These are phyloP conservation scores for Crithidia mellificae DNA, from an alignment of 208 protist genomes.

Conservation along the genomic window DNA sequence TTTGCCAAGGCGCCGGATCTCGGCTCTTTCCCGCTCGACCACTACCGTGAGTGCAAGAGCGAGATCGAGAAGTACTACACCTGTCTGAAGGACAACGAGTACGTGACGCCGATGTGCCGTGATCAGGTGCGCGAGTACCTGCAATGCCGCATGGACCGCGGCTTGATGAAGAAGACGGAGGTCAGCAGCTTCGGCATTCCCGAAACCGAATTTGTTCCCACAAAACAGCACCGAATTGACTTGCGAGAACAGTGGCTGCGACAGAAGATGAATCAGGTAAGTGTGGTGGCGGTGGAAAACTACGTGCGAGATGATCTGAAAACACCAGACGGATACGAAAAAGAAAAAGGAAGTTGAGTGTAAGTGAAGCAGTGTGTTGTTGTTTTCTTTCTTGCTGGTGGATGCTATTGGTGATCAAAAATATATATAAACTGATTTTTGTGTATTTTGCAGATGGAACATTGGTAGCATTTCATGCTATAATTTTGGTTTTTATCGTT, in stretches of 20 bases:
- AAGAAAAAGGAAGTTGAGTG: conserved; percentile 22
- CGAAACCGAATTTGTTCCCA: conserved; percentile 81
- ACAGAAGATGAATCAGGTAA: conserved; percentile 81
- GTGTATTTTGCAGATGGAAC: too few relatives aligned
- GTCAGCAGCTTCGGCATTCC: conserved; percentile 75
- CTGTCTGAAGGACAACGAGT: conserved; percentile 81
- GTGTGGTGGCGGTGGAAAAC: conserved; percentile 69
- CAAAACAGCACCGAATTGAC: conserved; percentile 72
- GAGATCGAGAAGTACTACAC: conserved; percentile 80
- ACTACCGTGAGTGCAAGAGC: conserved; percentile 87
- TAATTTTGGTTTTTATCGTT: not conserved
- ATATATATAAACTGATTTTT: too few relatives aligned
- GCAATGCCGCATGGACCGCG: conserved; percentile 84
- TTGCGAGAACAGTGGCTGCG: conserved; percentile 73
- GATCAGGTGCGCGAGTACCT: conserved; percentile 77
- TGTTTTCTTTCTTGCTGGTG: conserved; percentile 7
- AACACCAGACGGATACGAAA: conserved; percentile 68
- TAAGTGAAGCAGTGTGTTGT: not conserved
- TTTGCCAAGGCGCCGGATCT: conserved; percentile 74
- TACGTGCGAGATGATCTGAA: conserved; percentile 72
- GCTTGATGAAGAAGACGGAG: conserved; percentile 84
- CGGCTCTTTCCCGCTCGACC: conserved; percentile 88
- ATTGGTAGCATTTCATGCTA: too few relatives aligned
- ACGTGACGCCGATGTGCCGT: conserved; percentile 85
- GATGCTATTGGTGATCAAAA: too few relatives aligned